phyloP scores from a whole-genome alignment of 352 stramenopile species.

The Pythium dissotocum region DNA sequence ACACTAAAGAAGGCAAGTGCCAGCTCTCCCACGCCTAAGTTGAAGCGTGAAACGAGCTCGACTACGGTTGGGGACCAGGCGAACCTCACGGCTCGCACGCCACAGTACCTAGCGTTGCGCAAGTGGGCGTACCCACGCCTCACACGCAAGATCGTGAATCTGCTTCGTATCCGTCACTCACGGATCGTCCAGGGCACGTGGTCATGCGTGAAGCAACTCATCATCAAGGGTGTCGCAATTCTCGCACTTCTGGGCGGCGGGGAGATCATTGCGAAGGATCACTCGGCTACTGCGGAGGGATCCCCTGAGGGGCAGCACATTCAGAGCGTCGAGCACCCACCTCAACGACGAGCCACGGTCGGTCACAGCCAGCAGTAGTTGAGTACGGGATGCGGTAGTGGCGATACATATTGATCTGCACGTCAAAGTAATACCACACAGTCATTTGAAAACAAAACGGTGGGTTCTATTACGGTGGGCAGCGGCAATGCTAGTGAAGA shows the following conservation, averaged over 20 bases:
- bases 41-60: neutral
- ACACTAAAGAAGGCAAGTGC: too few species aligned
- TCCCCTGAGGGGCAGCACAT: too few species aligned
- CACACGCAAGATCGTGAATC: neutral
- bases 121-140: slow-evolving; percentile 2
- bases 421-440: neutral
- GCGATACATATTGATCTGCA: neutral
- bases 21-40: too few species aligned
- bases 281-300: too few species aligned
- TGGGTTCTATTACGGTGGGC: slow-evolving; percentile 13
- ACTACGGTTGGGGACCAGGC: neutral
- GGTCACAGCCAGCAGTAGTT: too few species aligned
- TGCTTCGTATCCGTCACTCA: neutral
- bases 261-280: too few species aligned
- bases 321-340: too few species aligned
- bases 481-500: neutral
- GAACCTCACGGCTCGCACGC: neutral
- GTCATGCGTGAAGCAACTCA: neutral
- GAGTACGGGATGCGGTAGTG: too few species aligned
- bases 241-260: neutral
- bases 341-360: too few species aligned
- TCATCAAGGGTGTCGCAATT: neutral
- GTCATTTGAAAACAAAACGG: slow-evolving; percentile 4
- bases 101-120: neutral
- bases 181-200: neutral